Evolutionary conservation across 345 rosid genomes (phyloP).

Genomic region (Ceriops zippeliana): DNA sequence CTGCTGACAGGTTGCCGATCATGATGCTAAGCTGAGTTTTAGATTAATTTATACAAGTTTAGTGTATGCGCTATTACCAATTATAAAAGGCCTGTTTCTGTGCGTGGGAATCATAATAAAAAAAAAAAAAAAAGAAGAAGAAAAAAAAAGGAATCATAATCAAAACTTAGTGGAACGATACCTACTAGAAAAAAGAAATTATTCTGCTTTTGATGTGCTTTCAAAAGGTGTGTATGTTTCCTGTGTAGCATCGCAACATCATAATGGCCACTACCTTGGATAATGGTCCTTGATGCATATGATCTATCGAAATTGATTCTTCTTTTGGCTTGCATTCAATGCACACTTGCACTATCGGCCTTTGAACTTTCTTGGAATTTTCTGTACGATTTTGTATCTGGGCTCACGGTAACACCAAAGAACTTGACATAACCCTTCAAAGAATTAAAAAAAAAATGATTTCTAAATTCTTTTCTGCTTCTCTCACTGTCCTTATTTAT

Average conservation of each 20-base stretch:
- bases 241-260: background rate
- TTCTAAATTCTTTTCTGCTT: no score
- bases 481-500: no score
- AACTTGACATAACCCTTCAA: no score
- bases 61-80: background rate
- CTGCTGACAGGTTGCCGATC: no score
- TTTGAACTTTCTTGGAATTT: no score
- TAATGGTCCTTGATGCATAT: background rate
- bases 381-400: background rate
- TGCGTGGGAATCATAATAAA: slow-evolving; percentile 11
- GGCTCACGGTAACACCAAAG: no score
- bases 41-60: no score
- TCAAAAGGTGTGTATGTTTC: background rate
- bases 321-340: no score
- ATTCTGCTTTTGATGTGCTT: background rate
- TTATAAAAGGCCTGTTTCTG: background rate
- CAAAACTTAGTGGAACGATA: background rate
- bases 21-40: background rate
- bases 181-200: slow-evolving; percentile 7
- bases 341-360: no score
- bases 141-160: slow-evolving; percentile 5
- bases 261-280: slow-evolving; percentile 14
- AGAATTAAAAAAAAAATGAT: no score
- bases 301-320: background rate
- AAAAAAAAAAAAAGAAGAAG: background rate